Conservation (phyloP, 495 filamentous ascomycete genomes). For the Penicillium silybi region DNA sequence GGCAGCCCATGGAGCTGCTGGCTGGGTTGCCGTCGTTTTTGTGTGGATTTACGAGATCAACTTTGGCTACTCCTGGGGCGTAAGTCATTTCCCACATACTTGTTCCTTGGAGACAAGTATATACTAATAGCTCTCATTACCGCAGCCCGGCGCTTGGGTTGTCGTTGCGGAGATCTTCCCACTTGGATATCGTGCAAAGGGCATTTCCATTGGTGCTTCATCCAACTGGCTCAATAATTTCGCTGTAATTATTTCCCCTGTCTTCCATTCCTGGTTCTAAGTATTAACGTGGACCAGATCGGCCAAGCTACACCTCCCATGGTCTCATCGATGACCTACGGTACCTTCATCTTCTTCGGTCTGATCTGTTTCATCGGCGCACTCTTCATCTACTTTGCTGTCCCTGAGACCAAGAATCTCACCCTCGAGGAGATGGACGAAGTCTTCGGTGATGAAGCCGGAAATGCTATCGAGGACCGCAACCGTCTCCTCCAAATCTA, state of each 20-base stretch:
- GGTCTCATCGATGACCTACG: slow-evolving; percentile 21
- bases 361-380: slow-evolving; percentile 54
- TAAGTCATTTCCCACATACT: neutral
- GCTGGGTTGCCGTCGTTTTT: slow-evolving; percentile 71
- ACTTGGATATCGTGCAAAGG: slow-evolving; percentile 15
- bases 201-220: slow-evolving; percentile 14
- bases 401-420: slow-evolving; percentile 64
- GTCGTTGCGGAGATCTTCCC: slow-evolving; percentile 50
- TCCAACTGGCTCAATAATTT: slow-evolving; percentile 20
- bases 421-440: slow-evolving; percentile 61
- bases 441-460: slow-evolving; percentile 43
- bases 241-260: slow-evolving; percentile 4
- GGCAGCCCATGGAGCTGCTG: slow-evolving; percentile 53
- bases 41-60: slow-evolving; percentile 60
- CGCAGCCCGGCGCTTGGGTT: slow-evolving; percentile 1
- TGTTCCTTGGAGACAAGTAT: neutral
- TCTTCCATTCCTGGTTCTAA: neutral
- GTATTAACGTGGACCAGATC: neutral
- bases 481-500: slow-evolving; percentile 3
- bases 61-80: slow-evolving; percentile 18
- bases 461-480: slow-evolving; percentile 3
- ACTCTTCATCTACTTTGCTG: slow-evolving; percentile 55
- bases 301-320: slow-evolving; percentile 9
- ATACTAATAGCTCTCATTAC: neutral
- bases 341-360: slow-evolving; percentile 62